Percentiles rank a stretch among this genome's conserved stretches.
phyloP scores from a whole-genome alignment of 1,139 yeast genomes.

The Suhomyces bokatorum region DNA sequence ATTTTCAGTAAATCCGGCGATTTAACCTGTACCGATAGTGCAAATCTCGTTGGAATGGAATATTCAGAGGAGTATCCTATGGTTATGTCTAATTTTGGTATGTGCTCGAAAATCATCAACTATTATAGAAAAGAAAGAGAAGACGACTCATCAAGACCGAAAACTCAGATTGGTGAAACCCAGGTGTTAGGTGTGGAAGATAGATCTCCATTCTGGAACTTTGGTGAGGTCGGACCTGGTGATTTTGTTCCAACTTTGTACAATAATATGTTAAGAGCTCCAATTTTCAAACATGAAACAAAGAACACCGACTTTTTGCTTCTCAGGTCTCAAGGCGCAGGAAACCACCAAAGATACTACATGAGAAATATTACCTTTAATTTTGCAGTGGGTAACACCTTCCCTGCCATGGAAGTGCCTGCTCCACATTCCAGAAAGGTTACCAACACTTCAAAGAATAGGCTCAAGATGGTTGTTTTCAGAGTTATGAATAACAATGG shows the following conservation, averaged over 20 bases:
- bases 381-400: constrained; percentile 88
- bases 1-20: constrained; percentile 71
- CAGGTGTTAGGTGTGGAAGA: constrained; percentile 94
- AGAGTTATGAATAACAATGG: constrained; percentile 80
- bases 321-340: constrained; percentile 79
- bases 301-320: constrained; percentile 78
- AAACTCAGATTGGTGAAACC: constrained; percentile 89
- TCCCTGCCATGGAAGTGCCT: constrained; percentile 93
- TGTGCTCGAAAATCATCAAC: constrained; percentile 92
- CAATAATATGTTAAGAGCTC: constrained; percentile 90
- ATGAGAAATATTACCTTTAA: constrained; percentile 68
- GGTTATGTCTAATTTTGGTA: constrained; percentile 84
- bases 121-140: constrained; percentile 84
- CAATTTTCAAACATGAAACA: constrained; percentile 84
- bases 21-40: constrained; percentile 81
- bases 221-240: constrained; percentile 95
- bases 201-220: constrained; percentile 97
- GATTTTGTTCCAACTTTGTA: constrained; percentile 91
- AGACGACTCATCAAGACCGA: constrained; percentile 86
- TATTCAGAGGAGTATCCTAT: constrained; percentile 89
- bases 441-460: constrained; percentile 86
- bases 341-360: constrained; percentile 51
- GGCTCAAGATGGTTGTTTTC: constrained; percentile 91
- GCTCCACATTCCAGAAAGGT: constrained; percentile 98
- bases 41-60: constrained; percentile 76